Percentiles rank a stretch among this genome's conserved stretches.
Conservation (phyloP, 2,329 filamentous ascomycete genomes). For the Penicillium concentricum region DNA sequence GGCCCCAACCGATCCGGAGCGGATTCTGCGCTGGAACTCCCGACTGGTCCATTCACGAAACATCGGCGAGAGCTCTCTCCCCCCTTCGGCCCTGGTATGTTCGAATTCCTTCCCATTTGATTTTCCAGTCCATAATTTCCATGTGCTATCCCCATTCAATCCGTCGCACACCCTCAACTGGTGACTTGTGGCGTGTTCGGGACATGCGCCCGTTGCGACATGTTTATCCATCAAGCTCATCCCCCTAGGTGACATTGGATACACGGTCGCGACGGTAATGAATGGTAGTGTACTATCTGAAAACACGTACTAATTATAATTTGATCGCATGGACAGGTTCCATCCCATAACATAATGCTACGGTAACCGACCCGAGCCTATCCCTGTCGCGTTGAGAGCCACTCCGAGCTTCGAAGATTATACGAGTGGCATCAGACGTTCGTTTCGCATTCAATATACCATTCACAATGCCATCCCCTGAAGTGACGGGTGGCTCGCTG, state of each 20-base stretch:
- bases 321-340: slow-evolving; percentile 4
- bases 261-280: slow-evolving; percentile 14
- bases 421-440: slow-evolving; percentile 22
- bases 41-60: slow-evolving; percentile 8
- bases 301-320: slow-evolving; percentile 9
- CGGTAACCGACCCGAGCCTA: slow-evolving; percentile 23
- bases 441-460: slow-evolving; percentile 7
- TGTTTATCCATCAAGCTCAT: slow-evolving; percentile 12
- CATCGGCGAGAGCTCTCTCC: slow-evolving; percentile 7
- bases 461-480: slow-evolving; percentile 38
- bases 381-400: slow-evolving; percentile 27
- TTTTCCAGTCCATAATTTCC: slow-evolving; percentile 1
- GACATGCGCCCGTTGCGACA: slow-evolving; percentile 22
- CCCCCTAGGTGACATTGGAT: background rate
- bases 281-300: background rate
- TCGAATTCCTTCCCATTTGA: slow-evolving; percentile 2
- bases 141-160: background rate
- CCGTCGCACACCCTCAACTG: background rate
- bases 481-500: slow-evolving; percentile 24
- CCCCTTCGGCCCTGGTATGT: slow-evolving; percentile 24
- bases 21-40: slow-evolving; percentile 12
- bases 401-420: slow-evolving; percentile 19
- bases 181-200: slow-evolving; percentile 2
- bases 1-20: slow-evolving; percentile 4
- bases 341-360: slow-evolving; percentile 37